Evolutionary conservation across 306 rosid species (phyloP).

Genomic region (Echinosophora koreensis): DNA sequence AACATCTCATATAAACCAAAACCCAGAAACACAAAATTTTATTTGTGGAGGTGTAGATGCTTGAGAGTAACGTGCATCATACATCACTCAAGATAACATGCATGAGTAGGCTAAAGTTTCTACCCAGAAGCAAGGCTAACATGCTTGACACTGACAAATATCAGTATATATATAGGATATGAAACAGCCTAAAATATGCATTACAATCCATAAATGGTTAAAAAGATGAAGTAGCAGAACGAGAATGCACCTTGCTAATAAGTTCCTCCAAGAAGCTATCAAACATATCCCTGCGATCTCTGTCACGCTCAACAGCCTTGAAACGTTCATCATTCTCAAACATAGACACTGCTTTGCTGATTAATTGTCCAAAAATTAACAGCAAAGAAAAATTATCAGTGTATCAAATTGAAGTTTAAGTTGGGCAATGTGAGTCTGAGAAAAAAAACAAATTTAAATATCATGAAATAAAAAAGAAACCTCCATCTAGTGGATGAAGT

Average conservation of each 20-base stretch:
- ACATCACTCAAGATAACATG: slow-evolving; percentile 21
- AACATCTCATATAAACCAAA: slow-evolving; percentile 16
- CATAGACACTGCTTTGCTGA: slow-evolving; percentile 77
- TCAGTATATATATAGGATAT: background rate
- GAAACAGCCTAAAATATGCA: slow-evolving; percentile 32
- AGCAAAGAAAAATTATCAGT: slow-evolving; percentile 40
- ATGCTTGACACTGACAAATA: slow-evolving; percentile 34
- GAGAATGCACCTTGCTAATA: slow-evolving; percentile 61
- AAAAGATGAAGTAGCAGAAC: slow-evolving; percentile 40
- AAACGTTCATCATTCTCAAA: slow-evolving; percentile 91
- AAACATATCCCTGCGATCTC: slow-evolving; percentile 86
- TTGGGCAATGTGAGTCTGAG: slow-evolving; percentile 2
- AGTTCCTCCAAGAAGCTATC: slow-evolving; percentile 83
- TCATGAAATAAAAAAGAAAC: slow-evolving; percentile 55
- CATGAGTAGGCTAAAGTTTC: slow-evolving; percentile 28
- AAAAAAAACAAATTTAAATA: slow-evolving; percentile 28
- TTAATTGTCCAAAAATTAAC: slow-evolving; percentile 38
- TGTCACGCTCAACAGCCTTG: slow-evolving; percentile 86
- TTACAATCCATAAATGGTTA: slow-evolving; percentile 21
- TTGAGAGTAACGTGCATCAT: slow-evolving; percentile 8
- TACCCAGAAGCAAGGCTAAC: slow-evolving; percentile 27
- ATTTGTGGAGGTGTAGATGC: background rate
- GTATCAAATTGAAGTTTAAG: slow-evolving; percentile 7
- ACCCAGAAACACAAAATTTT: slow-evolving; percentile 1
- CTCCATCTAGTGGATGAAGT: slow-evolving; percentile 87